Percentiles rank a stretch among this genome's conserved stretches.
These are phyloP conservation scores for Anaeramoeba ignava DNA, from an alignment of 78 protist species.

Conservation along the genomic window DNA sequence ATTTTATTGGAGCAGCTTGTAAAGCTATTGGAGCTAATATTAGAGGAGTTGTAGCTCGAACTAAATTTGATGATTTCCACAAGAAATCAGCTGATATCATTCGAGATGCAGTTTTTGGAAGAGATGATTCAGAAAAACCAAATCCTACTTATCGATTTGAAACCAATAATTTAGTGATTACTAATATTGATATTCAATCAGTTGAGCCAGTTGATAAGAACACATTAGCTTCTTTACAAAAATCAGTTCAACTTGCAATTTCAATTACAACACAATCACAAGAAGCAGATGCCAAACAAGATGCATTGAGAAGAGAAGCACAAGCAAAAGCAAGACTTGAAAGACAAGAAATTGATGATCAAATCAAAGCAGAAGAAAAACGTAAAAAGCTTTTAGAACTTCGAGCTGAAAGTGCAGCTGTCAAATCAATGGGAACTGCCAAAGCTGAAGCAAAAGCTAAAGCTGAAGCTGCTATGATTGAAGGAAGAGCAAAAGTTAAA, in stretches of 20 bases:
- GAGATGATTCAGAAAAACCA: not conserved
- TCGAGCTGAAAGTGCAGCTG: slow-evolving; percentile 43
- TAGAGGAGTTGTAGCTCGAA: slow-evolving; percentile 73
- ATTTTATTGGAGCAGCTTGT: slow-evolving; percentile 84
- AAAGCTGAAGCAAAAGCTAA: slow-evolving; percentile 64
- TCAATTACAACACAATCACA: no score
- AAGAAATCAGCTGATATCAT: slow-evolving; percentile 65
- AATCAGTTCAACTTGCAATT: no score
- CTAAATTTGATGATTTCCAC: slow-evolving; percentile 82
- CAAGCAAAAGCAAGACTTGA: slow-evolving; percentile 60
- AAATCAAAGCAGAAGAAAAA: slow-evolving; percentile 42
- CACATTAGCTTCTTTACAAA: slow-evolving; percentile 70
- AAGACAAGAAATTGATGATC: slow-evolving; percentile 47
- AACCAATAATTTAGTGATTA: slow-evolving; percentile 65
- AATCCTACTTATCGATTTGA: slow-evolving; percentile 30
- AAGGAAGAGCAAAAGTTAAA: slow-evolving; percentile 45
- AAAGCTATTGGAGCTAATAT: slow-evolving; percentile 71
- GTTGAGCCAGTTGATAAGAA: no score
- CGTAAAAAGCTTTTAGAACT: slow-evolving; percentile 43
- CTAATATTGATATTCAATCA: no score
- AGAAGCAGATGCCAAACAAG: no score
- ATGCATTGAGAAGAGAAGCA: slow-evolving; percentile 74
- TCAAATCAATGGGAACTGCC: slow-evolving; percentile 61
- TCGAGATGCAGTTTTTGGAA: slow-evolving; percentile 67
- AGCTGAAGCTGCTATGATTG: slow-evolving; percentile 51